Evolutionary conservation across 2,329 filamentous ascomycete genomes (phyloP), one percentile per base, ranked within the genome.

Genomic region (Phialophora chinensis): DNA sequence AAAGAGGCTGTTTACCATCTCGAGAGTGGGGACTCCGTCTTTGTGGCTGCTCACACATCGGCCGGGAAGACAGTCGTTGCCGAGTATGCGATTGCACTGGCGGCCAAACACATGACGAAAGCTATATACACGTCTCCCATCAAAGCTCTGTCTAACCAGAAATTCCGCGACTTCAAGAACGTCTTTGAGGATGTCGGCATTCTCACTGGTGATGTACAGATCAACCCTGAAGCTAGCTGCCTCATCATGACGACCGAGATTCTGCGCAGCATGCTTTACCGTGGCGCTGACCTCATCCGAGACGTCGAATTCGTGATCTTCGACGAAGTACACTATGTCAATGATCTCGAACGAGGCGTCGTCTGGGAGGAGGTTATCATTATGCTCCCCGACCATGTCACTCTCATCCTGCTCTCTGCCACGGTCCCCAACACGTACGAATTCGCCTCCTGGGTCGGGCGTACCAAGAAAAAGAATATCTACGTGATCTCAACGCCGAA

Each of bases 301-400:
- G 95, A 99, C 75, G 95, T 99, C 8, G 95, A 99, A 72, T 99
- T 96, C 77, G 95, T 99, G 72, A 97, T 99, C 57, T 99, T 99
- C 69, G 95, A 99, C 74, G 95, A 99, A 79, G 95, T 99, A 1
- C 95, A 99, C 79, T 99, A 99, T 76, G 94, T 99, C 71, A 99
- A 98, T 75, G 95, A 99, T 77, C 86, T 91, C 29, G 95, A 98
- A 77, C 87, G 95, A 79, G 95, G 95, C 74, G 95, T 99, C 5
- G 95, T 99, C 0, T 99, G 95, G 95, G 95, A 99, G 79, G 95
- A 99, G 79, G 95, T 99, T 74, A 99, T 99, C 75, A 99, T 99
- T 74, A 98, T 99, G 95, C 85, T 99, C 63, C 95, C 95, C 0
- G 93, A 97, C 76, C 95, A 99, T 79, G 92, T 99, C 47, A 96